Percentiles rank a stretch among this genome's conserved stretches.
phyloP scores from a whole-genome alignment of 163 green algal species.

The Scenedesmus sp. region DNA sequence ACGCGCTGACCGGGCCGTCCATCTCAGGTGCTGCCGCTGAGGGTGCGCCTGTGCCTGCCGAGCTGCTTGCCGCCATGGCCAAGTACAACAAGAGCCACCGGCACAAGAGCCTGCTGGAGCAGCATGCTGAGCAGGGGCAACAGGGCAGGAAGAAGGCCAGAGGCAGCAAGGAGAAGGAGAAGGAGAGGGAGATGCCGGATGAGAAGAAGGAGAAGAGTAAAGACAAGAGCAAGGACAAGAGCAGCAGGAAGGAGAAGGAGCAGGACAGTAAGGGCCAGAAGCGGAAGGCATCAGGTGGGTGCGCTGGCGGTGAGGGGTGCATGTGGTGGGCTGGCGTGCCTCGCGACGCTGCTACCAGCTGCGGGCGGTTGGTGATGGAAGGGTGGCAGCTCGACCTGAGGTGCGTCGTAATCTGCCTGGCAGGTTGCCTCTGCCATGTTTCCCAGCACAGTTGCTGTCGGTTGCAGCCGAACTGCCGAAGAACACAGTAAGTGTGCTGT shows the following conservation, averaged over 20 bases:
- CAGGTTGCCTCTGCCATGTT: not conserved
- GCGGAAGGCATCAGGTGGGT: slow-evolving; percentile 24
- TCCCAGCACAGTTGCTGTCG: not conserved
- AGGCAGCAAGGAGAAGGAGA: slow-evolving; percentile 18
- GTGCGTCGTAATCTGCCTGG: no score
- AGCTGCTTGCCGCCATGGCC: slow-evolving; percentile 61
- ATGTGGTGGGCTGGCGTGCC: not conserved
- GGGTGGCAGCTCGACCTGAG: not conserved
- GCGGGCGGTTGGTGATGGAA: no score
- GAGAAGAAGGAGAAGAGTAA: slow-evolving; percentile 5
- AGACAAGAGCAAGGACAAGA: slow-evolving; percentile 2
- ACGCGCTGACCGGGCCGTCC: not conserved
- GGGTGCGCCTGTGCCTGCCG: slow-evolving; percentile 24
- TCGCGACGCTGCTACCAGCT: not conserved
- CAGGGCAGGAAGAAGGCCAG: slow-evolving; percentile 37
- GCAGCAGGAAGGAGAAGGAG: slow-evolving; percentile 16
- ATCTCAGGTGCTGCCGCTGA: not conserved
- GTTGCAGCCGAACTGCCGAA: not conserved
- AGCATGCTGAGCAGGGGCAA: slow-evolving; percentile 71
- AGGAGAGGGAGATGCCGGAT: not conserved
- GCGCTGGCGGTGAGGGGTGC: not conserved
- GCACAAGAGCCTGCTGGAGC: slow-evolving; percentile 81
- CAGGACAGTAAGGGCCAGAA: slow-evolving; percentile 32
- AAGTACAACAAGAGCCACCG: slow-evolving; percentile 67
- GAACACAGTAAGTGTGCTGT: not conserved